These are phyloP conservation scores for Cladosporium austrohemisphaericum DNA, from an alignment of 2,329 filamentous ascomycete genomes.

Conservation along the genomic window DNA sequence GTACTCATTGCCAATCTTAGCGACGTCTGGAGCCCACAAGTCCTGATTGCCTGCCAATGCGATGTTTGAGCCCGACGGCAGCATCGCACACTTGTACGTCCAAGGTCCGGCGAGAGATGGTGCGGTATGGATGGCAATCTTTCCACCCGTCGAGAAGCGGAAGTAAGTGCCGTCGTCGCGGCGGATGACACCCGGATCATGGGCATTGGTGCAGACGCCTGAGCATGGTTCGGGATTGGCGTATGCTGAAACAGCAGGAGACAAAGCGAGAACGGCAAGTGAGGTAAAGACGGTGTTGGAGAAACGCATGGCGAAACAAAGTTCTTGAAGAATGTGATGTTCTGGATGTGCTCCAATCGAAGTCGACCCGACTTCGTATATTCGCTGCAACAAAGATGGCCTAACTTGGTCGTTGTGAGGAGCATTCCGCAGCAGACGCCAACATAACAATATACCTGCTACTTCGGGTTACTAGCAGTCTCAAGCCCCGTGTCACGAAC, in stretches of 20 bases:
- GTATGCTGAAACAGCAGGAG: constrained; percentile 31
- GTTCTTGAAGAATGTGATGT: background rate
- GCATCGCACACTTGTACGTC: constrained; percentile 45
- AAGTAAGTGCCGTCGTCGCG: constrained; percentile 50
- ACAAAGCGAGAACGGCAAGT: background rate
- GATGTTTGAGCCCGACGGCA: constrained; percentile 42
- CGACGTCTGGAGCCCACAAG: constrained; percentile 61
- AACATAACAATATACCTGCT: too few relatives aligned
- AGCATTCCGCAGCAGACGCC: too few relatives aligned
- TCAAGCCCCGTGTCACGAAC: too few relatives aligned
- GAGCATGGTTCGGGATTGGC: constrained; percentile 39
- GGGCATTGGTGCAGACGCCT: constrained; percentile 42
- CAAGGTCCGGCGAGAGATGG: constrained; percentile 49
- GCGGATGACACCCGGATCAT: constrained; percentile 49
- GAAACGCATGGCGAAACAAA: background rate
- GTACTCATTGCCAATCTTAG: constrained; percentile 55
- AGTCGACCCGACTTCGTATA: background rate
- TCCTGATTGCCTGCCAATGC: constrained; percentile 45
- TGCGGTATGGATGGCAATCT: constrained; percentile 48
- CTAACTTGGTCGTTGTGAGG: too few relatives aligned
- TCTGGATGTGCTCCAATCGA: background rate
- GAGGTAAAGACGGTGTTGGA: background rate
- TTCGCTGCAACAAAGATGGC: too few relatives aligned
- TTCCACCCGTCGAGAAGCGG: constrained; percentile 50
- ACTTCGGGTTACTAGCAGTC: too few relatives aligned